Evolutionary conservation across 192 early-diverging fungal species (phyloP).

Genomic region (Linnemannia schmuckeri): DNA sequence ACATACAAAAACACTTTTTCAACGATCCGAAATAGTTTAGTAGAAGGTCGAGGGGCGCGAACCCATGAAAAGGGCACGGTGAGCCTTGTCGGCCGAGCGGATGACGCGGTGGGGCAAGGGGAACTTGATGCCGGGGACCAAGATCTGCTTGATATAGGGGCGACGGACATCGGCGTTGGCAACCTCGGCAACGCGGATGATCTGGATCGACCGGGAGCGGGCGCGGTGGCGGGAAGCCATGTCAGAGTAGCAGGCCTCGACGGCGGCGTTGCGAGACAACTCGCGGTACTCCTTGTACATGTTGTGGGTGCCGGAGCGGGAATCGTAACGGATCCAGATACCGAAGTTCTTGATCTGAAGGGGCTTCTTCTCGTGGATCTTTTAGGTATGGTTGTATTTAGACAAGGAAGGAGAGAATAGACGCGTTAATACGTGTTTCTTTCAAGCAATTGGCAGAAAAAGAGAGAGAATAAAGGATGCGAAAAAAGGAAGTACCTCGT

Average conservation of each 20-base stretch:
- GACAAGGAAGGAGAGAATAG: neutral
- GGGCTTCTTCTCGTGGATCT: constrained; percentile 96
- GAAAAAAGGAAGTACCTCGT: constrained; percentile 83
- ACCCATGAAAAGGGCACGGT: constrained; percentile 88
- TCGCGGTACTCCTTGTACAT: constrained; percentile 99
- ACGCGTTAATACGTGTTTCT: neutral
- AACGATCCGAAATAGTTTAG: constrained; percentile 58
- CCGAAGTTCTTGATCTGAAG: constrained; percentile 97
- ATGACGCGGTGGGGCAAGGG: constrained; percentile 97
- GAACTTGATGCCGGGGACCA: constrained; percentile 93
- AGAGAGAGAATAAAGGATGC: neutral
- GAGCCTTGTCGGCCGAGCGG: constrained; percentile 85
- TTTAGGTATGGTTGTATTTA: neutral
- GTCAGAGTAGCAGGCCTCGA: constrained; percentile 67
- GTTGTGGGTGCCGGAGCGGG: constrained; percentile 99
- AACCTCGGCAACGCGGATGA: constrained; percentile 94
- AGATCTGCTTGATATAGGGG: constrained; percentile 97
- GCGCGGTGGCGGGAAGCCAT: constrained; percentile 98
- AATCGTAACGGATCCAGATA: constrained; percentile 99
- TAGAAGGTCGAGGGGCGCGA: constrained; percentile 94
- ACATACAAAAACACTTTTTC: too few relatives aligned
- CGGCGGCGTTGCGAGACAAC: constrained; percentile 81
- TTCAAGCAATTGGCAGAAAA: too few relatives aligned
- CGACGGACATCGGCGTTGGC: constrained; percentile 88
- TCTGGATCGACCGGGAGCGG: constrained; percentile 97